These are phyloP conservation scores for Salix caprea DNA, from an alignment of 345 rosid genomes.

Conservation along the genomic window DNA sequence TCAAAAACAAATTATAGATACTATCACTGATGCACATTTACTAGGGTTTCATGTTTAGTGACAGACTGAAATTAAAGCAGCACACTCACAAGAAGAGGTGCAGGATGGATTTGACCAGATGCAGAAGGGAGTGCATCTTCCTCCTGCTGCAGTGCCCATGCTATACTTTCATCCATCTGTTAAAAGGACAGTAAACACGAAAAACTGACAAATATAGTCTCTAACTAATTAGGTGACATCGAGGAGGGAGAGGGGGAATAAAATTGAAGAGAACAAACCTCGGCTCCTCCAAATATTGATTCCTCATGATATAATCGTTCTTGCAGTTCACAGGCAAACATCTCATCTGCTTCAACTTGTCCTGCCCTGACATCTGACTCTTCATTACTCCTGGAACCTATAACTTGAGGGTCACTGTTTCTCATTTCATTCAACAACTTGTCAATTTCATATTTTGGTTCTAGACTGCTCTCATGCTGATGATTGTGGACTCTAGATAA, in stretches of 20 bases:
- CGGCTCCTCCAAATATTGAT: constrained; percentile 28
- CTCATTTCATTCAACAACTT: constrained; percentile 43
- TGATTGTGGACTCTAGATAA: constrained; percentile 36
- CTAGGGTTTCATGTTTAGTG: not conserved
- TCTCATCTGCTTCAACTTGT: constrained; percentile 92
- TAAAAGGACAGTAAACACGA: constrained; percentile 11
- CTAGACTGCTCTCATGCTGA: constrained; percentile 26
- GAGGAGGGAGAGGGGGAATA: not conserved
- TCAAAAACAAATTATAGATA: not conserved
- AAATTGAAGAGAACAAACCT: constrained; percentile 37
- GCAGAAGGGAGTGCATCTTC: constrained; percentile 40
- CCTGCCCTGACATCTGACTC: constrained; percentile 54
- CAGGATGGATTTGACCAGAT: constrained; percentile 27
- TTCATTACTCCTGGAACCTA: constrained; percentile 27
- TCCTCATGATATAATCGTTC: constrained; percentile 73
- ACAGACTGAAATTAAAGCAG: constrained; percentile 1
- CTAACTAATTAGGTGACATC: not conserved
- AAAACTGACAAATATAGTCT: not conserved
- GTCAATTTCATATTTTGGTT: constrained; percentile 41
- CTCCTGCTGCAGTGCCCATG: constrained; percentile 57
- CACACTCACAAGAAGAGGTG: constrained; percentile 38
- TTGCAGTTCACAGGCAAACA: constrained; percentile 82
- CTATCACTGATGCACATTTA: not conserved
- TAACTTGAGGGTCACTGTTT: constrained; percentile 10
- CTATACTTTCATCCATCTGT: constrained; percentile 64